A percentile compares a stretch with the other conserved stretches of the same genome.
These are phyloP conservation scores for Conticribra guillardii DNA, from an alignment of 108 stramenopile genomes.

Conservation along the genomic window DNA sequence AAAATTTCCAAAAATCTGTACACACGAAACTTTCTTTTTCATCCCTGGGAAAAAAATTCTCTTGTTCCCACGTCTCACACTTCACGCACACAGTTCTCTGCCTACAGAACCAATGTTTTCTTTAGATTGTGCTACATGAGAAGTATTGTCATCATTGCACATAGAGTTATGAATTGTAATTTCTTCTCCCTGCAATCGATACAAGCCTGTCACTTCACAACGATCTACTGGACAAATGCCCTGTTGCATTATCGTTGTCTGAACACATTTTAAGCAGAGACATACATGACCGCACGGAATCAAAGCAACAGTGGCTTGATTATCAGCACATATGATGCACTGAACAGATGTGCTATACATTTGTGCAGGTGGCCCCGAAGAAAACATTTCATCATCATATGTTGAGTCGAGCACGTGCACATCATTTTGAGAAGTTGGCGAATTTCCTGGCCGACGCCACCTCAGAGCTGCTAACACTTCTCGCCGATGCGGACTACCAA, in stretches of 20 bases:
- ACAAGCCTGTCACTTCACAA: slow-evolving; percentile 35
- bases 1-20: too few species aligned
- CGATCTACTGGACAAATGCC: slow-evolving; percentile 45
- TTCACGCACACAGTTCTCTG: too few species aligned
- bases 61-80: too few species aligned
- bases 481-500: slow-evolving; percentile 19
- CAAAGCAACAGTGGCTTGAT: slow-evolving; percentile 27
- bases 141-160: background rate
- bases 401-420: background rate
- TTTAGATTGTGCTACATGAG: background rate
- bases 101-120: too few species aligned
- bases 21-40: too few species aligned
- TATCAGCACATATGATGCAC: slow-evolving; percentile 42
- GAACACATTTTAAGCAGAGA: slow-evolving; percentile 26
- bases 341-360: slow-evolving; percentile 28
- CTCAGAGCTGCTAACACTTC: slow-evolving; percentile 30
- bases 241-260: slow-evolving; percentile 4
- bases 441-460: slow-evolving; percentile 32
- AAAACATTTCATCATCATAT: slow-evolving; percentile 22
- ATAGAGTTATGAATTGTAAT: slow-evolving; percentile 10
- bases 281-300: slow-evolving; percentile 48
- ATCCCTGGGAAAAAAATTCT: too few species aligned
- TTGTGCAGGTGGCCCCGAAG: slow-evolving; percentile 17
- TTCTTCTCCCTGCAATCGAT: slow-evolving; percentile 23
- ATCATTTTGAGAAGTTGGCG: background rate